These are phyloP conservation scores for Pestalotiopsis sp. DNA, from an alignment of 2,329 filamentous ascomycete genomes.

Conservation along the genomic window DNA sequence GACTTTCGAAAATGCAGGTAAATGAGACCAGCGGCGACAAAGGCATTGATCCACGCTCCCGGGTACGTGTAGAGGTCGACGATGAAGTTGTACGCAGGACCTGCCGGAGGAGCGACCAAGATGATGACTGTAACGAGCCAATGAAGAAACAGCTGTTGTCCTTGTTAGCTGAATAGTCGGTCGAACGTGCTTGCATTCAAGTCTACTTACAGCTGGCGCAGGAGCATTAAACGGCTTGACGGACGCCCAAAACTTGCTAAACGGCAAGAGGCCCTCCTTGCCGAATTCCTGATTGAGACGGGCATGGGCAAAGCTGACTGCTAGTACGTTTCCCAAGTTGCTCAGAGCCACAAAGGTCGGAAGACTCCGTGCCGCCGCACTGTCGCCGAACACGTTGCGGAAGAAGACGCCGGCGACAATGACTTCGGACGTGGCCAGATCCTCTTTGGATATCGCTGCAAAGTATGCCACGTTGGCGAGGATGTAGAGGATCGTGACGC, in stretches of 20 bases:
- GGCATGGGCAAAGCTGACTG: conserved; percentile 59
- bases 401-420: conserved; percentile 64
- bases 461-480: conserved; percentile 68
- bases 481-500: conserved; percentile 61
- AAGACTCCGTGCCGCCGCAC: conserved; percentile 47
- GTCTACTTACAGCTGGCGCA: conserved; percentile 45
- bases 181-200: neutral
- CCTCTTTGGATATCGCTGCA: conserved; percentile 58
- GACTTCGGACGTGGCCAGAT: conserved; percentile 57
- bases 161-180: neutral
- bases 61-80: conserved; percentile 57
- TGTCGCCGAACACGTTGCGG: conserved; percentile 59
- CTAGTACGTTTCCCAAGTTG: conserved; percentile 62
- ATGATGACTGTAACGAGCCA: conserved; percentile 66
- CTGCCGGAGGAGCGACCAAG: conserved; percentile 65
- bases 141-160: conserved; percentile 56
- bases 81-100: conserved; percentile 69
- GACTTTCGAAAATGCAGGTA: conserved; percentile 50
- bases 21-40: conserved; percentile 50
- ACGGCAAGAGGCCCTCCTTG: conserved; percentile 69
- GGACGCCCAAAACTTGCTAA: conserved; percentile 66
- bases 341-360: conserved; percentile 61
- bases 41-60: conserved; percentile 53
- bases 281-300: conserved; percentile 66
- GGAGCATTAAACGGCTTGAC: conserved; percentile 68